A percentile compares a stretch with the other conserved stretches of the same genome.
Evolutionary conservation across 192 early-diverging fungal species (phyloP).

Genomic region (Entophlyctis luteolus): DNA sequence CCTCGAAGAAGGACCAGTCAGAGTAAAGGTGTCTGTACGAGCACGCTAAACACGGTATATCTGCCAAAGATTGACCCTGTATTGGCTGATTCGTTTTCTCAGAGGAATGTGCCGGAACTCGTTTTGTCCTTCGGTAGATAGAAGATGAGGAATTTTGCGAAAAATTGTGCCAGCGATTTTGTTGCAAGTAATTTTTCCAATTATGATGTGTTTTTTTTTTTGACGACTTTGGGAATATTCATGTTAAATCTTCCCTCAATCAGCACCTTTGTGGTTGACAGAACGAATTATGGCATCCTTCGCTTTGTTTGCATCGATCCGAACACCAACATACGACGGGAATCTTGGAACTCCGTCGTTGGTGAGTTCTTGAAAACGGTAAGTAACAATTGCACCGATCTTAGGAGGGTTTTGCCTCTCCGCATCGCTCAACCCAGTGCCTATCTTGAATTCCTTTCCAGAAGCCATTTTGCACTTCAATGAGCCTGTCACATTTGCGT

Average conservation of each 20-base stretch:
- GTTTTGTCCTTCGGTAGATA: no score
- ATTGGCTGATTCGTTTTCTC: no score
- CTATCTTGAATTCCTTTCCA: slow-evolving; percentile 63
- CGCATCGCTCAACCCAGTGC: slow-evolving; percentile 62
- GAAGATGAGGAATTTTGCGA: no score
- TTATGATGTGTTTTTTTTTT: neutral
- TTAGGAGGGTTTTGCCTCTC: slow-evolving; percentile 57
- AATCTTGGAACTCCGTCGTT: slow-evolving; percentile 43
- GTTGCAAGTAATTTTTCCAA: neutral
- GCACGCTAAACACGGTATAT: no score
- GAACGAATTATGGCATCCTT: slow-evolving; percentile 19
- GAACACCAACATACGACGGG: slow-evolving; percentile 40
- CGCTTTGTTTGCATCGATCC: slow-evolving; percentile 35
- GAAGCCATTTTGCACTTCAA: slow-evolving; percentile 58
- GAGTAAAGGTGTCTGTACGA: no score
- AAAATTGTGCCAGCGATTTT: no score
- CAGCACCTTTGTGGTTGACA: no score
- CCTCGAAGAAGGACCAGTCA: no score
- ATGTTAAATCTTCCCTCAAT: neutral
- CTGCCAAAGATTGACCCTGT: no score
- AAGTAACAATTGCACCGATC: slow-evolving; percentile 44
- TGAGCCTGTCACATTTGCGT: slow-evolving; percentile 53
- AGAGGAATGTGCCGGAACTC: no score
- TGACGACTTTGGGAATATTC: neutral
- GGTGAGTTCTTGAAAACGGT: slow-evolving; percentile 49